Percentiles rank a stretch among this genome's conserved stretches.
phyloP scores from a whole-genome alignment of 305 asterid genomes.

The Fraxinus sp. region DNA sequence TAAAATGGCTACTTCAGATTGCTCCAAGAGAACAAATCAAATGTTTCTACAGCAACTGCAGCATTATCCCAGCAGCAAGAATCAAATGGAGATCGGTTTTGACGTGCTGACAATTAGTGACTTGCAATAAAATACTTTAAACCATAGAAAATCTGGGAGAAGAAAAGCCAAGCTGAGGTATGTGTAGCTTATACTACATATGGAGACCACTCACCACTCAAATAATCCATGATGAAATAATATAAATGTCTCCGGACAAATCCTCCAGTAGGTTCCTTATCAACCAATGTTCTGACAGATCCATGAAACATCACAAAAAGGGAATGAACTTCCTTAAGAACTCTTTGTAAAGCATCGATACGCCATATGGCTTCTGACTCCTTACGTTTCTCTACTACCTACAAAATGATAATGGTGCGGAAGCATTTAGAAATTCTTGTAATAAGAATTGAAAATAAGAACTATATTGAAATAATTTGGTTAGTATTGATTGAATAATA shows the following conservation, averaged over 20 bases:
- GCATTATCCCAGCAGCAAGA: slow-evolving; percentile 98
- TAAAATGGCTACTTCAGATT: slow-evolving; percentile 58
- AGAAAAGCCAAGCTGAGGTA: slow-evolving; percentile 30
- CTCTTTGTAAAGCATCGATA: slow-evolving; percentile 58
- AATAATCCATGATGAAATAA: slow-evolving; percentile 85
- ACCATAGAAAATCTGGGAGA: slow-evolving; percentile 38
- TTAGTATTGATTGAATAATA: too few relatives aligned
- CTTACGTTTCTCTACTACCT: slow-evolving; percentile 75
- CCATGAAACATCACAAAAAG: slow-evolving; percentile 93
- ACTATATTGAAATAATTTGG: neutral
- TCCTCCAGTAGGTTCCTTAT: slow-evolving; percentile 88
- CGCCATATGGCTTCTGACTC: slow-evolving; percentile 85
- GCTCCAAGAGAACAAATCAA: slow-evolving; percentile 67
- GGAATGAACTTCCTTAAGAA: slow-evolving; percentile 85
- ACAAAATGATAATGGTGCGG: slow-evolving; percentile 24
- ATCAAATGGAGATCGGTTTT: slow-evolving; percentile 83
- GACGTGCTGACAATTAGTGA: slow-evolving; percentile 90
- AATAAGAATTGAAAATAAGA: too few relatives aligned
- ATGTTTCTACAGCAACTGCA: slow-evolving; percentile 74
- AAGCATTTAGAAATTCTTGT: too few relatives aligned
- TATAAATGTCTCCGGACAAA: slow-evolving; percentile 69
- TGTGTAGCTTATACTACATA: slow-evolving; percentile 27
- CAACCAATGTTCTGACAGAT: slow-evolving; percentile 67
- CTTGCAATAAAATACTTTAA: slow-evolving; percentile 59
- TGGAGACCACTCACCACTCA: slow-evolving; percentile 70